Conservation (phyloP, 2,329 filamentous ascomycete species). For the Graphilbum sp. region DNA sequence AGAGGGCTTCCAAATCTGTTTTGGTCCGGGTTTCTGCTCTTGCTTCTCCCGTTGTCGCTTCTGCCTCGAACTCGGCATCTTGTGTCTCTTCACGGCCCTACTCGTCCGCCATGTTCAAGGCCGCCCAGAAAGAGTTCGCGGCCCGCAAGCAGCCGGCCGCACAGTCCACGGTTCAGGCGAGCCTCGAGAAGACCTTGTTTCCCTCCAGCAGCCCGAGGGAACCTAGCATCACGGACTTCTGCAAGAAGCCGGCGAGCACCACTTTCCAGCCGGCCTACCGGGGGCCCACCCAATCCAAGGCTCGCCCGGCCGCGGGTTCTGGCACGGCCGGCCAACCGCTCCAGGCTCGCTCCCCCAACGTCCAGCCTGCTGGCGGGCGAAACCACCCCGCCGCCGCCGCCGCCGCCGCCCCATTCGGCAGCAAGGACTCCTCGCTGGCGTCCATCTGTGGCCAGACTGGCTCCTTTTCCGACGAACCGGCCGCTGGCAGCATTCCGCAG, state of each 20-base stretch:
- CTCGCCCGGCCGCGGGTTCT: neutral
- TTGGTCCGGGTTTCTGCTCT: neutral
- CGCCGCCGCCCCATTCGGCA: too few species aligned
- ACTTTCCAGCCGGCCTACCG: neutral
- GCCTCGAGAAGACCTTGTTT: slow-evolving; percentile 35
- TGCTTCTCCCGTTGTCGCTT: neutral
- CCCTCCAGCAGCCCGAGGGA: slow-evolving; percentile 38
- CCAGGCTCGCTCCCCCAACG: neutral
- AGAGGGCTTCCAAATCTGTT: too few species aligned
- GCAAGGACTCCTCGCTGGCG: neutral
- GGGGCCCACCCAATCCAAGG: neutral
- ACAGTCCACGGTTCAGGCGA: slow-evolving; percentile 11
- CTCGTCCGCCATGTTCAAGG: slow-evolving; percentile 15
- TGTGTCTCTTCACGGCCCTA: neutral
- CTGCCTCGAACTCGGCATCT: neutral
- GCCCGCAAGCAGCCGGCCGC: slow-evolving; percentile 13
- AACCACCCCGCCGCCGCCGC: neutral
- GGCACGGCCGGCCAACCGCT: neutral
- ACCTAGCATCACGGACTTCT: slow-evolving; percentile 17
- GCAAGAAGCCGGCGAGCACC: neutral
- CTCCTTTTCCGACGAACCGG: slow-evolving; percentile 28
- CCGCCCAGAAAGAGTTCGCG: slow-evolving; percentile 17
- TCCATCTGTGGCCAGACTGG: slow-evolving; percentile 9
- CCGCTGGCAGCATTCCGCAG: too few species aligned
- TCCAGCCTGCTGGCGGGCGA: too few species aligned